Percentiles rank a stretch among this genome's conserved stretches.
Conservation (phyloP, 2,329 filamentous ascomycete genomes). For the Neocucurbitaria cava region DNA sequence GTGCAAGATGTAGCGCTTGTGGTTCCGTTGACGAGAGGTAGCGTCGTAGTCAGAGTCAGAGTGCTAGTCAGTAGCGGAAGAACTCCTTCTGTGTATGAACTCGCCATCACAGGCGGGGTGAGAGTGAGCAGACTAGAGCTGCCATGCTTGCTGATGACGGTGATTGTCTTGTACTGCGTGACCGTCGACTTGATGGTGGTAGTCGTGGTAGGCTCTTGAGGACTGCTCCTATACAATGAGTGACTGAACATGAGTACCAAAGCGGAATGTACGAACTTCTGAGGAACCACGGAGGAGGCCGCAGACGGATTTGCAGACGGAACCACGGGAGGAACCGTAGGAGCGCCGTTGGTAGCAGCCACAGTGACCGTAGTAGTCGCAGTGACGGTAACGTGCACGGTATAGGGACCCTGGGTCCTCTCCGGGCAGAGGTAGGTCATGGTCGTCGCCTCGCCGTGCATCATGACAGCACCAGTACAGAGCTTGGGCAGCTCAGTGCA, state of each 20-base stretch:
- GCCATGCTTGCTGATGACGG: constrained; percentile 1
- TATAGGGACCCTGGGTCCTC: constrained; percentile 9
- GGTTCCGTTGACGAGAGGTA: background rate
- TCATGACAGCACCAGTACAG: constrained; percentile 26
- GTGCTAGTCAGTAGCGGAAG: constrained; percentile 2
- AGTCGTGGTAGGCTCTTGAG: constrained; percentile 17
- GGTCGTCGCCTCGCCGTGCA: constrained; percentile 22
- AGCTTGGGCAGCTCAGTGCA: constrained; percentile 25
- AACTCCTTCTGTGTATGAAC: background rate
- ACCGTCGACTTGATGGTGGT: constrained; percentile 23
- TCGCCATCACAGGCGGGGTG: background rate
- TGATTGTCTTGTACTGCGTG: constrained; percentile 17
- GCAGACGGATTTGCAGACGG: no score
- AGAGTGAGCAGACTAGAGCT: background rate
- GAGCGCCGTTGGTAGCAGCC: background rate
- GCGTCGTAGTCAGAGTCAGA: background rate
- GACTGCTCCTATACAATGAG: constrained; percentile 1
- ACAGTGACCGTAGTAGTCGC: constrained; percentile 18
- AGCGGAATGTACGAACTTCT: background rate
- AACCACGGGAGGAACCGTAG: background rate
- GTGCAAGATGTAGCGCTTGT: background rate
- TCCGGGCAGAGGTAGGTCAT: constrained; percentile 33
- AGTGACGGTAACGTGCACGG: constrained; percentile 27
- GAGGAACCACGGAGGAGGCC: no score
- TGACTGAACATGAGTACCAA: background rate